Percentiles rank a stretch among this genome's conserved stretches.
These are phyloP conservation scores for Fusarium virguliforme DNA, from an alignment of 2,329 filamentous ascomycete genomes.

Conservation along the genomic window DNA sequence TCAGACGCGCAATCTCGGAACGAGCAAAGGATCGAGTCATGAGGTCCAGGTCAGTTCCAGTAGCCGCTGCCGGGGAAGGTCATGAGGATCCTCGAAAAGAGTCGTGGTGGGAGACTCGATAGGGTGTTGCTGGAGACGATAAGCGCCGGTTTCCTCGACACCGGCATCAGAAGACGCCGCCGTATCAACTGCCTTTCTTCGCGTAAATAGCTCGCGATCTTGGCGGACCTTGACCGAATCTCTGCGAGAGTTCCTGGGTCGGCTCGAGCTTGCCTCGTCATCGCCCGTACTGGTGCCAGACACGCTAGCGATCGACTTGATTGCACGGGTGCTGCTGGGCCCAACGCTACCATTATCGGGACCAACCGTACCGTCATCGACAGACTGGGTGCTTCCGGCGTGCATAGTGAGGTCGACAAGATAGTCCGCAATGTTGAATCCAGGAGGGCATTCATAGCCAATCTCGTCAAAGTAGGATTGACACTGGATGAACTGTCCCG, in stretches of 20 bases:
- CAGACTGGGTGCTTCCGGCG: slow-evolving; percentile 74
- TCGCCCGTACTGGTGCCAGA: slow-evolving; percentile 83
- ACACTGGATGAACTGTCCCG: slow-evolving; percentile 89
- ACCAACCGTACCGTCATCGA: slow-evolving; percentile 68
- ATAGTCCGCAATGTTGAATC: slow-evolving; percentile 99
- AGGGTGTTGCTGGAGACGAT: slow-evolving; percentile 66
- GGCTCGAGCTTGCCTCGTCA: slow-evolving; percentile 71
- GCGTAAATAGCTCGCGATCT: slow-evolving; percentile 90
- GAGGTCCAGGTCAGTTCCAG: slow-evolving; percentile 84
- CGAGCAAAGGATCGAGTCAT: slow-evolving; percentile 82
- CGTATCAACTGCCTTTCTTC: slow-evolving; percentile 77
- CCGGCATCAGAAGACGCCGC: slow-evolving; percentile 73
- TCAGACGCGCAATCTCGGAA: slow-evolving; percentile 82
- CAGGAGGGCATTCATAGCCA: slow-evolving; percentile 93
- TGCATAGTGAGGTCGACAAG: slow-evolving; percentile 99
- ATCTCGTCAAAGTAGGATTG: slow-evolving; percentile 94
- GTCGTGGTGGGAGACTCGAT: slow-evolving; percentile 67
- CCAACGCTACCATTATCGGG: slow-evolving; percentile 78
- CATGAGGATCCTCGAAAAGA: slow-evolving; percentile 79
- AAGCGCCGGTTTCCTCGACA: slow-evolving; percentile 66
- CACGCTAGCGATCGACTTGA: slow-evolving; percentile 91
- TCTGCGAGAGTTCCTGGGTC: slow-evolving; percentile 79
- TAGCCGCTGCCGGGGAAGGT: slow-evolving; percentile 73
- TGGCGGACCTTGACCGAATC: slow-evolving; percentile 89
- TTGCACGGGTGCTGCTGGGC: slow-evolving; percentile 87